Evolutionary conservation across 176 grass and related monocot genomes (phyloP).

Genomic region (Rhynchospora tenuis): DNA sequence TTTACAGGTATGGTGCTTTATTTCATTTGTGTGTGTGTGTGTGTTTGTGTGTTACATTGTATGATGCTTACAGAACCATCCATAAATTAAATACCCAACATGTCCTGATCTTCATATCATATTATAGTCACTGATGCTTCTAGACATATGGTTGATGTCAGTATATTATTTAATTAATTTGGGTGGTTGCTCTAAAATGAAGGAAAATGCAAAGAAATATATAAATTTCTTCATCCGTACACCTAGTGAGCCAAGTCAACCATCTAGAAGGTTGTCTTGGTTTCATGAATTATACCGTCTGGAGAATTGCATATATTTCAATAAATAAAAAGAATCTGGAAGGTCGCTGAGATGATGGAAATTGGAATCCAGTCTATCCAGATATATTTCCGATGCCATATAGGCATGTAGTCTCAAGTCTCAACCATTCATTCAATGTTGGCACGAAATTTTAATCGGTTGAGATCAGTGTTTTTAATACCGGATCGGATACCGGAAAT

Average conservation of each 20-base stretch:
- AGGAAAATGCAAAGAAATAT: background rate
- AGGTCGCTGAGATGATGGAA: background rate
- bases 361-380: too few relatives aligned
- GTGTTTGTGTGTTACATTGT: background rate
- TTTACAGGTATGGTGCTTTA: background rate
- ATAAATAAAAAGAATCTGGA: background rate
- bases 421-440: too few relatives aligned
- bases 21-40: too few relatives aligned
- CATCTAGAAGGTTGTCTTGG: background rate
- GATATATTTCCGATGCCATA: too few relatives aligned
- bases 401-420: too few relatives aligned
- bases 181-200: background rate
- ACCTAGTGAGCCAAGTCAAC: background rate
- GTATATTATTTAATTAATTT: background rate
- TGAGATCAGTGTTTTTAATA: too few relatives aligned
- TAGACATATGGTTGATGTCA: background rate
- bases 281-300: background rate
- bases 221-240: background rate
- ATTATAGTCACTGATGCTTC: background rate
- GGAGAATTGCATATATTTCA: too few relatives aligned
- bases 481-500: too few relatives aligned
- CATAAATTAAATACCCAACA: background rate
- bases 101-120: background rate
- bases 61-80: background rate
- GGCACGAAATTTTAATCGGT: too few relatives aligned